Evolutionary conservation across 2,329 filamentous ascomycete species (phyloP).

Genomic region (Exophiala viscosa): DNA sequence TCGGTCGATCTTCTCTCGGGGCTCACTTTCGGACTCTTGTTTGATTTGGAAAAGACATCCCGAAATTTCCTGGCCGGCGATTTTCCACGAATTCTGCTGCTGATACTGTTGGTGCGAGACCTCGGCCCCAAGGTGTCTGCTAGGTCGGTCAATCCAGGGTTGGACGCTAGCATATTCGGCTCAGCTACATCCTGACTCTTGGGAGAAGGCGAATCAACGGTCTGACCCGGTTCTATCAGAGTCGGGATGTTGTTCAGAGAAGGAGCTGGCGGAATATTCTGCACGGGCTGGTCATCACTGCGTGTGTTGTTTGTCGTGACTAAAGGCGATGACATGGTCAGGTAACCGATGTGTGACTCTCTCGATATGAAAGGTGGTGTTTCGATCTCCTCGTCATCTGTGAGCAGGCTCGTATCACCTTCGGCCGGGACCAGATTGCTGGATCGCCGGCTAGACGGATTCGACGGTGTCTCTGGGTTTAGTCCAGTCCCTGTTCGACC

Average conservation of each 20-base stretch:
- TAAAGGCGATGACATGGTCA: conserved; percentile 66
- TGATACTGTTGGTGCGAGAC: conserved; percentile 32
- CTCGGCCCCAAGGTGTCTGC: conserved; percentile 34
- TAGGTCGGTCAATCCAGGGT: conserved; percentile 30
- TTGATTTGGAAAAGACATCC: conserved; percentile 61
- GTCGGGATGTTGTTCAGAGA: conserved; percentile 16
- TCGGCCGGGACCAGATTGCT: conserved; percentile 20
- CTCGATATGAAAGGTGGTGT: conserved; percentile 52
- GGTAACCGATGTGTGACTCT: conserved; percentile 63
- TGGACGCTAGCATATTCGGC: conserved; percentile 23
- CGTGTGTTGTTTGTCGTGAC: conserved; percentile 53
- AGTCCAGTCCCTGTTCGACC: conserved; percentile 13
- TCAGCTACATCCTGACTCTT: conserved; percentile 8
- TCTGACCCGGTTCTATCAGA: conserved; percentile 14
- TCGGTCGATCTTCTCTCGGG: conserved; percentile 37
- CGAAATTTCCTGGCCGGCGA: conserved; percentile 70
- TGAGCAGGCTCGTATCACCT: conserved; percentile 22
- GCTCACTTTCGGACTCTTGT: conserved; percentile 50
- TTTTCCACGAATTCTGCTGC: conserved; percentile 51
- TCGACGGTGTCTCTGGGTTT: conserved; percentile 2
- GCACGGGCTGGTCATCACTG: conserved; percentile 36
- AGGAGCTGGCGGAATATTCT: conserved; percentile 26
- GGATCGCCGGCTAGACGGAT: conserved; percentile 10
- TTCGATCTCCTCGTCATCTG: conserved; percentile 24
- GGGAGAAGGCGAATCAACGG: conserved; percentile 16